A percentile compares a stretch with the other conserved stretches of the same genome.
phyloP scores from a whole-genome alignment of 2,329 filamentous ascomycete species.

The Hypoxylon sp. region DNA sequence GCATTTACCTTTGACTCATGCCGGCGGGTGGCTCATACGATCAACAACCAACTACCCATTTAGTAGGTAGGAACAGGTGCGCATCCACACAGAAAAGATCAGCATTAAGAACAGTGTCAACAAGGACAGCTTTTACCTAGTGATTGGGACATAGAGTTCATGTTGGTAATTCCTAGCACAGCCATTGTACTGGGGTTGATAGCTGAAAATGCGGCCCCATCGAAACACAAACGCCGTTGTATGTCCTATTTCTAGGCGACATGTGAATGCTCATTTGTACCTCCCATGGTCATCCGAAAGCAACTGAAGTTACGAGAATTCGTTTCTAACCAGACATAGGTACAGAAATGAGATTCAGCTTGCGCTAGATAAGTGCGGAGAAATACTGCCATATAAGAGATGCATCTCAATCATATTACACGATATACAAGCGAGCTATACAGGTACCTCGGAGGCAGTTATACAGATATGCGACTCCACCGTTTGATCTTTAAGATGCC shows the following conservation, averaged over 20 bases:
- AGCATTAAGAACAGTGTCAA: background rate
- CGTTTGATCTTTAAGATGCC: background rate
- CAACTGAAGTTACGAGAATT: background rate
- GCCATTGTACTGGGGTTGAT: background rate
- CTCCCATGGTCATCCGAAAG: too few relatives aligned
- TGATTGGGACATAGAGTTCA: background rate
- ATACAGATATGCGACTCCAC: background rate
- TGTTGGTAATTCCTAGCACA: background rate
- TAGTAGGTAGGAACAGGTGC: background rate
- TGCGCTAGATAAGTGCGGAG: constrained; percentile 5
- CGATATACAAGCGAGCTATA: constrained; percentile 1
- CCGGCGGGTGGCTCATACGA: constrained; percentile 18
- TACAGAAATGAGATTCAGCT: background rate
- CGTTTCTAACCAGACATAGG: background rate
- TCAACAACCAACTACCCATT: background rate
- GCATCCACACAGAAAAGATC: background rate
- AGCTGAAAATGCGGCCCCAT: background rate
- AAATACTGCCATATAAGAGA: constrained; percentile 13
- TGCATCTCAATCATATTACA: constrained; percentile 15
- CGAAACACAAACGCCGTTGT: too few relatives aligned
- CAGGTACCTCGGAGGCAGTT: background rate
- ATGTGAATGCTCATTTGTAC: too few relatives aligned
- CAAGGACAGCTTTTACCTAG: background rate
- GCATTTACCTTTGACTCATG: constrained; percentile 21
- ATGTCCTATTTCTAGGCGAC: too few relatives aligned